These are phyloP conservation scores for Gracilaria vermiculophylla DNA, from an alignment of 23 red algal species.

Conservation along the genomic window DNA sequence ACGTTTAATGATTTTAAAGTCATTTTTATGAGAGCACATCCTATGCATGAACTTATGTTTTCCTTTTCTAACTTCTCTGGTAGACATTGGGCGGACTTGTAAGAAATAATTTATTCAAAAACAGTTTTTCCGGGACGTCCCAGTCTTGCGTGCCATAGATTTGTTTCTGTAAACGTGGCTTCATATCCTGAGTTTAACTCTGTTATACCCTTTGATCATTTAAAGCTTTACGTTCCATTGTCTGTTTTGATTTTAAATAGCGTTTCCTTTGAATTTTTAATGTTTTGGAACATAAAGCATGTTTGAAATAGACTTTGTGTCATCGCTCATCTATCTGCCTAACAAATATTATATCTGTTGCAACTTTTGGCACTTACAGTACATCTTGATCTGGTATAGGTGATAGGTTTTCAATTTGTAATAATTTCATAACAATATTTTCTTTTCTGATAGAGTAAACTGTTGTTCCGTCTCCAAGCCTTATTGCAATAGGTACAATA, in stretches of 20 bases:
- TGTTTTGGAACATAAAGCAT: background rate
- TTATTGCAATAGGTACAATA: no score
- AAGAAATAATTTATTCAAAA: background rate
- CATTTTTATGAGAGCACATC: background rate
- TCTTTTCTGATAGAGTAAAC: no score
- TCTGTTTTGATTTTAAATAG: background rate
- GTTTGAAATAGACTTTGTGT: background rate
- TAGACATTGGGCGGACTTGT: background rate
- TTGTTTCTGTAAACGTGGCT: background rate
- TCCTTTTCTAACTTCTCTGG: background rate
- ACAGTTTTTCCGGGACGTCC: background rate
- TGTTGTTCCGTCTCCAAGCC: no score
- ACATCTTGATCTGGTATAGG: background rate
- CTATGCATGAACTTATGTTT: background rate
- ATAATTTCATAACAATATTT: no score
- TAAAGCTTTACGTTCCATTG: background rate
- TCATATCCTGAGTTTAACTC: background rate
- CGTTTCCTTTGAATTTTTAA: no score
- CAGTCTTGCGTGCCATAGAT: background rate
- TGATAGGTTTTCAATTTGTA: background rate
- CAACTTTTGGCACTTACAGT: no score
- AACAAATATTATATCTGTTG: background rate
- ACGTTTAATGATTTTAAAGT: background rate
- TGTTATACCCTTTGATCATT: background rate
- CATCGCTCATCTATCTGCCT: background rate